Percentiles rank a stretch among this genome's conserved stretches.
These are phyloP conservation scores for Venturia carpophila DNA, from an alignment of 2,329 filamentous ascomycete genomes.

Conservation along the genomic window DNA sequence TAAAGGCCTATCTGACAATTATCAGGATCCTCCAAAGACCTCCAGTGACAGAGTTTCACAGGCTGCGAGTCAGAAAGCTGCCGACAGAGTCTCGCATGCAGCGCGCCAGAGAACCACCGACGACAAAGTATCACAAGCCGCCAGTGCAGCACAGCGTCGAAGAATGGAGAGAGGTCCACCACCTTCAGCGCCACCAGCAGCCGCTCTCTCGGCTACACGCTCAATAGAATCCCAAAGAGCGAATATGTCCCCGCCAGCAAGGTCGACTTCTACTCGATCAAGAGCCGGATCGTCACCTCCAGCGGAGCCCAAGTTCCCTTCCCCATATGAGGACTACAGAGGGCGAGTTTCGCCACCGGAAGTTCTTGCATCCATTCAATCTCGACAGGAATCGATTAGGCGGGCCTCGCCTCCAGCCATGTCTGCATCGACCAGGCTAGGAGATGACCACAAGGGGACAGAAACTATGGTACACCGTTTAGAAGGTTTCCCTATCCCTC, in stretches of 20 bases:
- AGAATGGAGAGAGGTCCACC: constrained; percentile 1
- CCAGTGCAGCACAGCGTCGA: constrained; percentile 4
- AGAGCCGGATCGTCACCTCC: neutral
- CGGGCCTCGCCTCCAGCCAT: neutral
- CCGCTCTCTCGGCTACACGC: neutral
- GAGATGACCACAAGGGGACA: neutral
- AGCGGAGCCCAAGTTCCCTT: neutral
- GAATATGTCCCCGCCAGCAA: neutral
- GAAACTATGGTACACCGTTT: neutral
- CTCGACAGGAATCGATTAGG: neutral
- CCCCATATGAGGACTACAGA: neutral
- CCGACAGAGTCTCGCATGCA: too few species aligned
- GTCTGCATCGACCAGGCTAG: neutral
- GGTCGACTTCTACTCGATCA: neutral
- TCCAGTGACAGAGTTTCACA: neutral
- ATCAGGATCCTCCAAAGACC: neutral
- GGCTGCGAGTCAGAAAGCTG: neutral
- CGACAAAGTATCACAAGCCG: neutral
- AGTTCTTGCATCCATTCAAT: neutral
- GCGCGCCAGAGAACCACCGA: neutral
- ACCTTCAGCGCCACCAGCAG: neutral
- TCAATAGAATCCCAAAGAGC: neutral
- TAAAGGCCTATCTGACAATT: neutral
- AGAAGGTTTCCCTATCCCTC: constrained; percentile 3
- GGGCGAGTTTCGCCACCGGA: neutral